These are phyloP conservation scores for Alternaria consortialis DNA, from an alignment of 2,329 filamentous ascomycete genomes.

Conservation along the genomic window DNA sequence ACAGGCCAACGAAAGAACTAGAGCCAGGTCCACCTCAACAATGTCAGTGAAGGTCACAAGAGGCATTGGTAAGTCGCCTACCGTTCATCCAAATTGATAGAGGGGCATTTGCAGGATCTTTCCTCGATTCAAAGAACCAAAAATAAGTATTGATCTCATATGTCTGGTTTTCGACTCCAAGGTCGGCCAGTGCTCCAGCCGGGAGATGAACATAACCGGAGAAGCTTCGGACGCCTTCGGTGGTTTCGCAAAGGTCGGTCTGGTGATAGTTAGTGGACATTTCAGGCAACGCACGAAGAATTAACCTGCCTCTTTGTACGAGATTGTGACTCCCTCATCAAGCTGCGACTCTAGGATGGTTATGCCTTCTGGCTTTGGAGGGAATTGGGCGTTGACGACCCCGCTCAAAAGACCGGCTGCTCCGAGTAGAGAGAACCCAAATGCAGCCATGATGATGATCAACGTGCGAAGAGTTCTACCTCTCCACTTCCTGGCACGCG, in stretches of 20 bases:
- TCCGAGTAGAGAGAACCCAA: slow-evolving; percentile 19
- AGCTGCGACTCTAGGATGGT: slow-evolving; percentile 52
- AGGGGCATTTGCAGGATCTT: slow-evolving; percentile 64
- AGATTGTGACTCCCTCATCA: slow-evolving; percentile 53
- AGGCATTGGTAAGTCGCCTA: background rate
- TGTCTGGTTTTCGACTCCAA: slow-evolving; percentile 50
- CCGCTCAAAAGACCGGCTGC: slow-evolving; percentile 25
- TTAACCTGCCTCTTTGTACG: slow-evolving; percentile 55
- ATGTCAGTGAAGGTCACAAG: background rate
- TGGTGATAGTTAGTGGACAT: slow-evolving; percentile 11
- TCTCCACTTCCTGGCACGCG: background rate
- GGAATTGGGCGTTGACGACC: slow-evolving; percentile 48
- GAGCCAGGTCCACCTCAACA: slow-evolving; percentile 61
- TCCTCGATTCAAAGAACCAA: slow-evolving; percentile 70
- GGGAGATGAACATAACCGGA: slow-evolving; percentile 68
- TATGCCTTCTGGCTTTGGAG: slow-evolving; percentile 50
- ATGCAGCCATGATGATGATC: slow-evolving; percentile 17
- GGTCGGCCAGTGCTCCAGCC: slow-evolving; percentile 53
- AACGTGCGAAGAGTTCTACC: background rate
- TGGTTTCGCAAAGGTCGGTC: slow-evolving; percentile 65
- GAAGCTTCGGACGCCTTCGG: slow-evolving; percentile 64
- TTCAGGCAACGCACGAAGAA: background rate
- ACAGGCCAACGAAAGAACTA: slow-evolving; percentile 49
- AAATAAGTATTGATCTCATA: slow-evolving; percentile 67
- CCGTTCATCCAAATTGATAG: slow-evolving; percentile 68